A percentile compares a stretch with the other conserved stretches of the same genome.
Evolutionary conservation across 805 yeast genomes (phyloP).

Genomic region (Nakazawaea ernobii): DNA sequence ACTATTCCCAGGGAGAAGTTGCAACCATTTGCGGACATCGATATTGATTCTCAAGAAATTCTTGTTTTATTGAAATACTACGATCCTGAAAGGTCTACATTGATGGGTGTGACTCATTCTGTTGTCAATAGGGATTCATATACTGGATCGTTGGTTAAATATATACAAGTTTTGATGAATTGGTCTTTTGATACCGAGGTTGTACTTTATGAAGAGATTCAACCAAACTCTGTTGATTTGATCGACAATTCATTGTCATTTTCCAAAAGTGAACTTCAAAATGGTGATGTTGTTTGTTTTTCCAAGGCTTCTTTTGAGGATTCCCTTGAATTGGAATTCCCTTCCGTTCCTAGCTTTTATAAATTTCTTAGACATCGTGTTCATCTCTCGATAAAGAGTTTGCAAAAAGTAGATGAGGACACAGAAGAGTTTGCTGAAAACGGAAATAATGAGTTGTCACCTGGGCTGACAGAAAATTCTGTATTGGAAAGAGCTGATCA

Average conservation of each 20-base stretch:
- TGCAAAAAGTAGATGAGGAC: conserved; percentile 32
- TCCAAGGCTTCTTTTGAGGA: conserved; percentile 16
- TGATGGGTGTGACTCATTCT: conserved; percentile 64
- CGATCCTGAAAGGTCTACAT: conserved; percentile 45
- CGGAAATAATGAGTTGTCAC: conserved; percentile 11
- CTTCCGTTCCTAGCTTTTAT: conserved; percentile 42
- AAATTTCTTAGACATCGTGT: conserved; percentile 53
- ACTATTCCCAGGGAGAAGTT: conserved; percentile 9
- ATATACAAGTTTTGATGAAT: conserved; percentile 36
- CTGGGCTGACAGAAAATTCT: conserved; percentile 13
- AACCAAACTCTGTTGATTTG: conserved; percentile 43
- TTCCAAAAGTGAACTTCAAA: conserved; percentile 51
- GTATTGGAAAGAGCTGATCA: conserved; percentile 10
- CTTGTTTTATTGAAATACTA: conserved; percentile 58
- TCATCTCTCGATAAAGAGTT: conserved; percentile 48
- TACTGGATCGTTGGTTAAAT: conserved; percentile 34
- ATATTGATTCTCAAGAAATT: conserved; percentile 23
- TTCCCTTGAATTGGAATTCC: conserved; percentile 16
- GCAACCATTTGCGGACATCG: conserved; percentile 17
- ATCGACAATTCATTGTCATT: conserved; percentile 36
- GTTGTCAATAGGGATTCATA: conserved; percentile 43
- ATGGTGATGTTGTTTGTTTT: conserved; percentile 60
- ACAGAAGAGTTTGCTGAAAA: conserved; percentile 36
- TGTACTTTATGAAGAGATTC: conserved; percentile 55
- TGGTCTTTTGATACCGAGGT: conserved; percentile 28